These are phyloP conservation scores for Coprinopsis marcescibilis DNA, from an alignment of 768 basidiomycete genomes.

Conservation along the genomic window DNA sequence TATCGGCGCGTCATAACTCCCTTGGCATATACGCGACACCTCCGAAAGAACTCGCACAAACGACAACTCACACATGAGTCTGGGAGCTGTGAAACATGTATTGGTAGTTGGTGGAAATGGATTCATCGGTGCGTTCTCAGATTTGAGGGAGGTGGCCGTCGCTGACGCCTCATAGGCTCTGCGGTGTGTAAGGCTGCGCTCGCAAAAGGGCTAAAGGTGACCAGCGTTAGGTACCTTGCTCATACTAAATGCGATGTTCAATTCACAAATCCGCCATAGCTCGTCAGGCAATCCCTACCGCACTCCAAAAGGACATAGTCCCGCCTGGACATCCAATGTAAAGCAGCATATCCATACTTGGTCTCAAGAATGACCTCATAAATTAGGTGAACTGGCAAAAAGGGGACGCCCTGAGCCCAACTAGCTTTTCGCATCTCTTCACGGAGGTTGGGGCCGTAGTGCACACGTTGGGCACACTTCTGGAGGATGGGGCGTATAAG, in stretches of 20 bases:
- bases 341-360: neutral
- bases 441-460: slow-evolving; percentile 71
- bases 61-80: neutral
- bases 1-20: too few relatives aligned
- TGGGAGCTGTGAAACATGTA: slow-evolving; percentile 42
- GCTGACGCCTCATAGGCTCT: slow-evolving; percentile 55
- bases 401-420: slow-evolving; percentile 76
- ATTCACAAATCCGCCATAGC: slow-evolving; percentile 33
- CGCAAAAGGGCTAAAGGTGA: slow-evolving; percentile 77
- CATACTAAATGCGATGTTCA: neutral
- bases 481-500: slow-evolving; percentile 83
- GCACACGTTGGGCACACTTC: slow-evolving; percentile 87
- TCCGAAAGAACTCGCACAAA: too few relatives aligned
- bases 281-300: slow-evolving; percentile 81
- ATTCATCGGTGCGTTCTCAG: slow-evolving; percentile 70
- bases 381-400: slow-evolving; percentile 79
- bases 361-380: slow-evolving; percentile 2
- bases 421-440: slow-evolving; percentile 66
- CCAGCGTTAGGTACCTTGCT: slow-evolving; percentile 70
- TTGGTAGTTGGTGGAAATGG: slow-evolving; percentile 99
- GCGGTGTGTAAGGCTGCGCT: slow-evolving; percentile 89
- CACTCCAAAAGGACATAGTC: slow-evolving; percentile 86
- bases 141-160: slow-evolving; percentile 6
- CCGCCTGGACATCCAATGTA: slow-evolving; percentile 80
- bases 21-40: too few relatives aligned